Evolutionary conservation across 495 filamentous ascomycete genomes (phyloP), one percentile per base, ranked within the genome.

Genomic region (Aspergillus campestris): DNA sequence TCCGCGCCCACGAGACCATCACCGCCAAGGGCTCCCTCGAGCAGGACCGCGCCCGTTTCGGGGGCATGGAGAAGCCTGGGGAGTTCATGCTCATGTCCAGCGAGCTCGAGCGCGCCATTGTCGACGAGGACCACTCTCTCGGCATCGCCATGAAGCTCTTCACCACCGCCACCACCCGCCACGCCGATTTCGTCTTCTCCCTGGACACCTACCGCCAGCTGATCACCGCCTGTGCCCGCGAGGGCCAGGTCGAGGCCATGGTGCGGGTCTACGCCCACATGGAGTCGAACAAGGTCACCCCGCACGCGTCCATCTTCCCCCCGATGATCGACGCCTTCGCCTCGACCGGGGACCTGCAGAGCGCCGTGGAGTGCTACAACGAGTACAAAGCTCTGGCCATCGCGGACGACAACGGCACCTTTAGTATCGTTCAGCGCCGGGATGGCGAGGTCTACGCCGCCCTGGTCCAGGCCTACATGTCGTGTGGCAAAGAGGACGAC

Each of bases 261-360:
- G 76, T 92, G 40, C 79, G 80, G 30, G 68, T 95, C 11, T 95
- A 90, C 60, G 80, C 81, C 42, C 88, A 97, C 59, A 90, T 96
- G 87, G 89, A 95, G 60, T 62, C 72, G 35, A 78, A 76, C 43
- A 80, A 79, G 43, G 75, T 89, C 15, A 74, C 73, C 10, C 86
- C 91, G 0, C 79, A 79, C 48, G 81, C 87, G 13, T 79, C 83
- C 34, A 89, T 89, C 31, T 95, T 94, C 65, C 80, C 87, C 2
- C 75, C 81, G 10, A 94, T 98, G 87, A 97, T 98, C 56, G 79
- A 86, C 33, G 89, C 88, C 0, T 97, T 95, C 57, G 89, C 85
- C 36, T 75, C 75, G 28, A 74, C 74, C 5, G 82, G 88, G 11
- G 88, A 98, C 55, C 72, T 97, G 32, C 71, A 74, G 55, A 91